Percentiles rank a stretch among this genome's conserved stretches.
phyloP scores from a whole-genome alignment of 345 rosid genomes.

The Eucalyptus urophylla region DNA sequence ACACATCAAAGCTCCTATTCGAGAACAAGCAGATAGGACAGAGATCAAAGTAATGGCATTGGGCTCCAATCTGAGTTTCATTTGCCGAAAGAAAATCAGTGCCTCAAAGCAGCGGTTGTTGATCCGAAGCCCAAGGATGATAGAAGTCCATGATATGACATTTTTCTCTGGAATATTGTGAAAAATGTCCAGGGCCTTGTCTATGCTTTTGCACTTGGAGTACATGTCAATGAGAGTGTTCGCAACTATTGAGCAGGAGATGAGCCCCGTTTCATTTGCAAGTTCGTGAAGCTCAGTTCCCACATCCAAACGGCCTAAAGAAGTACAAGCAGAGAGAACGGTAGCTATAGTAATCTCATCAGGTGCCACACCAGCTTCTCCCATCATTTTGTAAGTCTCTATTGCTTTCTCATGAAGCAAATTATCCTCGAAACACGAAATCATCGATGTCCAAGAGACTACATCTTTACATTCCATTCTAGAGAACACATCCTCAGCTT shows the following conservation, averaged over 20 bases:
- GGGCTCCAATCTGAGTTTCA: conserved; percentile 48
- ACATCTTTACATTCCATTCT: conserved; percentile 55
- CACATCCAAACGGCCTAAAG: conserved; percentile 37
- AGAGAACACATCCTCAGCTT: conserved; percentile 45
- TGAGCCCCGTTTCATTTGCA: conserved; percentile 34
- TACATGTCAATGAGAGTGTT: conserved; percentile 76
- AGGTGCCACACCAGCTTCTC: conserved; percentile 29
- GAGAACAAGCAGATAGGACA: conserved; percentile 70
- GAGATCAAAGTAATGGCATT: conserved; percentile 58
- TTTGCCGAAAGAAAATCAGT: conserved; percentile 48
- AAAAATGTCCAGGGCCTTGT: conserved; percentile 58
- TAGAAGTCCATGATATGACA: conserved; percentile 80
- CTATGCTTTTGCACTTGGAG: conserved; percentile 64
- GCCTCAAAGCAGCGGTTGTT: conserved; percentile 75
- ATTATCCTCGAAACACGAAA: conserved; percentile 59
- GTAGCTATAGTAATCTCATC: conserved; percentile 63
- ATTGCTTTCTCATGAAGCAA: conserved; percentile 40
- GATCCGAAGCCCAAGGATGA: conserved; percentile 59
- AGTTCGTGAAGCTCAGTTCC: conserved; percentile 60
- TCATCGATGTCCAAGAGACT: conserved; percentile 84
- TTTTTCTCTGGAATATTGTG: conserved; percentile 48
- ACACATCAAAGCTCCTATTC: conserved; percentile 70
- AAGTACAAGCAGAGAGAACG: conserved; percentile 58
- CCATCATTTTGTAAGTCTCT: conserved; percentile 51
- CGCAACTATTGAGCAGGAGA: conserved; percentile 46